Percentiles rank a stretch among this genome's conserved stretches.
phyloP scores from a whole-genome alignment of 1,139 yeast species.

The Debaryomyces robertsiae region DNA sequence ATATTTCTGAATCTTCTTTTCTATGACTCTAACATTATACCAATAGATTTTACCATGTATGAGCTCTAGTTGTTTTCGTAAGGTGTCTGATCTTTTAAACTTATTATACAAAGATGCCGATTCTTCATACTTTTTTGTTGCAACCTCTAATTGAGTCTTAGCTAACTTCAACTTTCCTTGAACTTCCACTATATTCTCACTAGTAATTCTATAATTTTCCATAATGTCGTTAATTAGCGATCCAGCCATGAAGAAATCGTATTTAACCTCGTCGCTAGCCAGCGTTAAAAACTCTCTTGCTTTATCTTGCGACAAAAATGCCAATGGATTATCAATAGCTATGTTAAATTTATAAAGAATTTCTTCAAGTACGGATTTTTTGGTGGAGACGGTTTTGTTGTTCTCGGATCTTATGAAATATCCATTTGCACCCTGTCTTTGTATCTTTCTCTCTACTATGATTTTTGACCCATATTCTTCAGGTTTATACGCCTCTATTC shows the following conservation, averaged over 20 bases:
- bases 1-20: conserved; percentile 29
- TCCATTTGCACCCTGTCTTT: conserved; percentile 47
- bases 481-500: conserved; percentile 63
- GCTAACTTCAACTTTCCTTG: conserved; percentile 40
- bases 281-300: conserved; percentile 88
- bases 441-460: conserved; percentile 69
- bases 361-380: conserved; percentile 65
- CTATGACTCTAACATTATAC: conserved; percentile 51
- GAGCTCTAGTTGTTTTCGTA: conserved; percentile 45
- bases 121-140: conserved; percentile 35
- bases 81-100: conserved; percentile 44
- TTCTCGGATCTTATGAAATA: conserved; percentile 57
- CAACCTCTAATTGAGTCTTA: conserved; percentile 26
- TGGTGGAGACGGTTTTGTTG: conserved; percentile 58
- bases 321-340: conserved; percentile 88
- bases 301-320: conserved; percentile 89
- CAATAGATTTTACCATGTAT: conserved; percentile 67
- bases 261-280: conserved; percentile 71
- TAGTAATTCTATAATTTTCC: conserved; percentile 48
- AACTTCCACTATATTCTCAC: conserved; percentile 42
- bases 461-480: conserved; percentile 69
- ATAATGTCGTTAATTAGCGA: conserved; percentile 67
- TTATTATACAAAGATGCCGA: conserved; percentile 38
- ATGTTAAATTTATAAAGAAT: conserved; percentile 73
- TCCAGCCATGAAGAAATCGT: conserved; percentile 76